These are phyloP conservation scores for Cymbopogon flexuosus DNA, from an alignment of 202 grass and related monocot genomes.

Conservation along the genomic window DNA sequence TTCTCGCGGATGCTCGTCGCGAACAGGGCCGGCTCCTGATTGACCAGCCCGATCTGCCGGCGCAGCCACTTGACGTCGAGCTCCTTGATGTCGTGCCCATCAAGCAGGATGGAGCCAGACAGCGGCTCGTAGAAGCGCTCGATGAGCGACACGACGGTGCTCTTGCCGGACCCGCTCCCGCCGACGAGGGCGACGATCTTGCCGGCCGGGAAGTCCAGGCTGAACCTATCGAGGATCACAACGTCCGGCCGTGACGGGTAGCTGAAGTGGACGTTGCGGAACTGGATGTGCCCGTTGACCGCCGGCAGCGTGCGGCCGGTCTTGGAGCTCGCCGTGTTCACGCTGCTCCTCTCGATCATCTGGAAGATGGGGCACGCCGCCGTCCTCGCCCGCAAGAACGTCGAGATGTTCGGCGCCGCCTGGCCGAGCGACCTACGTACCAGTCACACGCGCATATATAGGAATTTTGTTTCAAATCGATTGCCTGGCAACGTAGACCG, in stretches of 20 bases:
- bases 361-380: slow-evolving; percentile 90
- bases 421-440: slow-evolving; percentile 68
- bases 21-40: slow-evolving; percentile 96
- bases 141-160: slow-evolving; percentile 85
- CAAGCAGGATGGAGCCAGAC: slow-evolving; percentile 59
- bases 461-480: not conserved
- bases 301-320: slow-evolving; percentile 44
- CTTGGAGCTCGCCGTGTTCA: slow-evolving; percentile 54
- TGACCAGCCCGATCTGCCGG: slow-evolving; percentile 79
- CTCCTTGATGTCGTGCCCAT: slow-evolving; percentile 61
- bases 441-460: not conserved
- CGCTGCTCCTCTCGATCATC: slow-evolving; percentile 90
- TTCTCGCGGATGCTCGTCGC: slow-evolving; percentile 96
- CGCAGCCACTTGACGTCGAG: slow-evolving; percentile 90
- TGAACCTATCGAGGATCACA: slow-evolving; percentile 60
- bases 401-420: slow-evolving; percentile 88
- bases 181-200: slow-evolving; percentile 92
- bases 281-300: slow-evolving; percentile 72
- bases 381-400: slow-evolving; percentile 79
- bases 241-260: slow-evolving; percentile 89
- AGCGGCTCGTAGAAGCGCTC: slow-evolving; percentile 97
- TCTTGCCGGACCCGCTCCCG: slow-evolving; percentile 91
- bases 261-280: slow-evolving; percentile 59
- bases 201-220: slow-evolving; percentile 69
- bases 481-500: not conserved